Evolutionary conservation across 2,329 filamentous ascomycete genomes (phyloP), one percentile per base, ranked within the genome.

Genomic region (Verticillium longisporum): DNA sequence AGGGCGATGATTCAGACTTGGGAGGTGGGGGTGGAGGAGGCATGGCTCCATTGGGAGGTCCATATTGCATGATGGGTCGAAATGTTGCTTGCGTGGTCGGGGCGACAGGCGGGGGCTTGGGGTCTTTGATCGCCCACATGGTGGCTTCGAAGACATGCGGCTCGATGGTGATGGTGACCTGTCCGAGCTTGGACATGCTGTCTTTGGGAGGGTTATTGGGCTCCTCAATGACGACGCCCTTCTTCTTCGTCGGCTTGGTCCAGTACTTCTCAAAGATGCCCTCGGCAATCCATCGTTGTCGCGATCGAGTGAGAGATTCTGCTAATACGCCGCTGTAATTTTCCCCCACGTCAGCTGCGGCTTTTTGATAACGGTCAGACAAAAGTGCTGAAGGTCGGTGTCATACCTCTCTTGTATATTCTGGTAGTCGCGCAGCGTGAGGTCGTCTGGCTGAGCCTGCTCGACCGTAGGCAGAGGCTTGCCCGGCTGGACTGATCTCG

Each of bases 71-170:
- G 41, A 88, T 80, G 3, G 86, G 86, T 54, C 86, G 81, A 62
- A 76, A 73, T 9, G 63, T 63, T 37, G 64, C 64, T 53, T 64
- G 61, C 14, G 65, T 62, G 54, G 57, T 63, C 50, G 66, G 61
- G 69, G 75, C 63, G 73, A 75, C 31, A 76, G 73, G 41, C 77
- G 73, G 57, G 7, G 77, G 79, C 65, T 84, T 85, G 7, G 82
- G 79, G 59, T 89, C 87, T 69, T 90, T 89, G 62, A 92, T 86
- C 21, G 84, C 83, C 69, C 83, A 92, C 78, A 92, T 84, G 56
- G 84, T 88, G 15, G 89, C 90, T 66, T 92, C 89, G 67, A 95
- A 85, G 54, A 90, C 84, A 70, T 95, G 90, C 55, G 91, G 91
- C 72, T 93, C 91, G 62, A 93, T 86, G 26, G 86, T 88, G 64